These are phyloP conservation scores for Phytophthora pseudosyringae DNA, from an alignment of 352 stramenopile species.

Conservation along the genomic window DNA sequence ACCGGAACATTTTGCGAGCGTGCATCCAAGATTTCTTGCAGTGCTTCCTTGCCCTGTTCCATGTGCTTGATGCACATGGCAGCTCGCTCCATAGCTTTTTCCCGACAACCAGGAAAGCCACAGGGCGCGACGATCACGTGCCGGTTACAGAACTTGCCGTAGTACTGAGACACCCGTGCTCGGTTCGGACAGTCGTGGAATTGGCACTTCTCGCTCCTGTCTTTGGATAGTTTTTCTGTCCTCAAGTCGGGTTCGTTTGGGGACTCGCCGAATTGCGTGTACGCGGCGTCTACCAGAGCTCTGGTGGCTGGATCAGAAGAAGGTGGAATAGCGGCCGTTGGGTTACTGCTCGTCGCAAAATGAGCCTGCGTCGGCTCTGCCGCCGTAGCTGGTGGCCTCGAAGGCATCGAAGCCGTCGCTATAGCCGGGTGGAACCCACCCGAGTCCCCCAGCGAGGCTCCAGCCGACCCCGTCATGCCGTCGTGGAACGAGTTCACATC, in stretches of 20 bases:
- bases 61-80: constrained; percentile 82
- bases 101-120: constrained; percentile 85
- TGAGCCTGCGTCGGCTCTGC: background rate
- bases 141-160: constrained; percentile 88
- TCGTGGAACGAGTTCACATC: constrained; percentile 47
- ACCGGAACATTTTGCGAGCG: constrained; percentile 81
- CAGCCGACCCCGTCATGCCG: constrained; percentile 13
- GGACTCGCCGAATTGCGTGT: constrained; percentile 49
- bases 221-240: constrained; percentile 60
- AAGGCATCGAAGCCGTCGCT: background rate
- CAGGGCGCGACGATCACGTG: constrained; percentile 87
- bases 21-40: constrained; percentile 67
- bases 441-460: background rate
- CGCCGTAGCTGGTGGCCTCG: background rate
- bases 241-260: constrained; percentile 56
- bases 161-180: constrained; percentile 74
- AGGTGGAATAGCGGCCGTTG: background rate
- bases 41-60: constrained; percentile 68
- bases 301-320: constrained; percentile 11
- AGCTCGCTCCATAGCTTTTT: constrained; percentile 65
- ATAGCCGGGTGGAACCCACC: constrained; percentile 4
- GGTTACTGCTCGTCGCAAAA: constrained; percentile 1
- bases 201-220: constrained; percentile 75
- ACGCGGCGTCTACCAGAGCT: constrained; percentile 42
- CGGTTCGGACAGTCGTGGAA: constrained; percentile 82